Conservation (phyloP, 371 early-diverging fungal species). For the Lichtheimia ornata region DNA sequence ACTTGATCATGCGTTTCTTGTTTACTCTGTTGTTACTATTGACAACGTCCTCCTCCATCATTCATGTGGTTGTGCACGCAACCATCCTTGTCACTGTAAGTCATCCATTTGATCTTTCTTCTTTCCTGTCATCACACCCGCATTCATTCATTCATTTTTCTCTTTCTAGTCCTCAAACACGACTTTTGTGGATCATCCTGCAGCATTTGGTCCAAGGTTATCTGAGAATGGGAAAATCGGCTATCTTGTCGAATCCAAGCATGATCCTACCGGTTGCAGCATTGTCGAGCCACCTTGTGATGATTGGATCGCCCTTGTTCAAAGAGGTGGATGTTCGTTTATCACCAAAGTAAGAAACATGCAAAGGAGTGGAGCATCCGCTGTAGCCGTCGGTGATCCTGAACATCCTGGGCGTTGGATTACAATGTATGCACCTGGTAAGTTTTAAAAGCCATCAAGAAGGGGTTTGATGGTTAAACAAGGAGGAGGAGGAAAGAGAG, state of each 20-base stretch:
- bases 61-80: not conserved
- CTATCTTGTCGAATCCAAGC: conserved; percentile 40
- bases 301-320: conserved; percentile 82
- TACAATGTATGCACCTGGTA: conserved; percentile 88
- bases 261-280: conserved; percentile 42
- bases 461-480: not conserved
- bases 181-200: conserved; percentile 57
- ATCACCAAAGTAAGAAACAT: conserved; percentile 86
- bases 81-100: conserved; percentile 32
- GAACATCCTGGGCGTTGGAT: conserved; percentile 65
- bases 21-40: not conserved
- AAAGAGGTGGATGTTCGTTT: conserved; percentile 86
- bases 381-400: conserved; percentile 88
- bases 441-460: conserved; percentile 9
- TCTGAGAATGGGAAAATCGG: conserved; percentile 59
- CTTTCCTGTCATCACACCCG: not conserved
- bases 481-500: not conserved
- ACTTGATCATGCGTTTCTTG: conserved; percentile 3
- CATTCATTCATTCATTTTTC: not conserved
- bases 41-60: not conserved
- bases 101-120: not conserved
- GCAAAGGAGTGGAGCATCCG: conserved; percentile 86
- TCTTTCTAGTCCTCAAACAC: conserved; percentile 52
- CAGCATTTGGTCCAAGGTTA: conserved; percentile 67
- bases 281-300: conserved; percentile 26